Evolutionary conservation across 2,329 filamentous ascomycete genomes (phyloP).

Genomic region (Colletotrichum limetticola): DNA sequence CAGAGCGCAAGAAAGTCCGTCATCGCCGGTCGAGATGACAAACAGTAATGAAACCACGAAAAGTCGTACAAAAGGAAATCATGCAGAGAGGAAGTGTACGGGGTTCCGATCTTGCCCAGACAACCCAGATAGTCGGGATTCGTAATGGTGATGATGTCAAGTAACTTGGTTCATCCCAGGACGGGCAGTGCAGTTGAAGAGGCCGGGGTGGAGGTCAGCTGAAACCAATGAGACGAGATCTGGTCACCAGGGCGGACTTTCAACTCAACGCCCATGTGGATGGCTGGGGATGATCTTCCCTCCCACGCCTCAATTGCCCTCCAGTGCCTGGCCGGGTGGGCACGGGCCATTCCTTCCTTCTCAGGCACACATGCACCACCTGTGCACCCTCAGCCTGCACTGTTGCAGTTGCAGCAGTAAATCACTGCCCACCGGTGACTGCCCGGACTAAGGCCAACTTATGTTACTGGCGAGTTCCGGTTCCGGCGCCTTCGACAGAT

Average conservation of each 20-base stretch:
- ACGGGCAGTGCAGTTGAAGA: slow-evolving; percentile 19
- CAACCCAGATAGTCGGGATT: slow-evolving; percentile 18
- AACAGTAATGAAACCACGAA: background rate
- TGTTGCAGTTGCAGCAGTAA: background rate
- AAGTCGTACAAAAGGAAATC: slow-evolving; percentile 7
- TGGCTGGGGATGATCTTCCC: slow-evolving; percentile 31
- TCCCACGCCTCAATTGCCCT: background rate
- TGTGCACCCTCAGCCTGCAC: too few species aligned
- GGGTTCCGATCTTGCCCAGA: slow-evolving; percentile 23
- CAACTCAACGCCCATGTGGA: slow-evolving; percentile 16
- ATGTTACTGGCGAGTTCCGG: slow-evolving; percentile 16
- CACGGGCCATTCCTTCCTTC: slow-evolving; percentile 16
- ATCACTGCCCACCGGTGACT: background rate
- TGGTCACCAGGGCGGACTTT: slow-evolving; percentile 28
- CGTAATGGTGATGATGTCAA: slow-evolving; percentile 38
- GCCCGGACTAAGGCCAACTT: background rate
- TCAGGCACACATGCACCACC: slow-evolving; percentile 11
- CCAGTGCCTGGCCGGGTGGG: slow-evolving; percentile 21
- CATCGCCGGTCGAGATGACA: slow-evolving; percentile 8
- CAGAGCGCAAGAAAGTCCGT: slow-evolving; percentile 13
- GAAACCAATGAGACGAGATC: slow-evolving; percentile 36
- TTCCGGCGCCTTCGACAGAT: slow-evolving; percentile 23
- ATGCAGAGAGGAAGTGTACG: slow-evolving; percentile 11
- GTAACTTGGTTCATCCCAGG: slow-evolving; percentile 32
- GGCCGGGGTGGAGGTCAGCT: slow-evolving; percentile 24